Base-by-base conservation (phyloP, 176 grass and related monocot genomes). In the Puccinellia tenuiflora region DNA sequence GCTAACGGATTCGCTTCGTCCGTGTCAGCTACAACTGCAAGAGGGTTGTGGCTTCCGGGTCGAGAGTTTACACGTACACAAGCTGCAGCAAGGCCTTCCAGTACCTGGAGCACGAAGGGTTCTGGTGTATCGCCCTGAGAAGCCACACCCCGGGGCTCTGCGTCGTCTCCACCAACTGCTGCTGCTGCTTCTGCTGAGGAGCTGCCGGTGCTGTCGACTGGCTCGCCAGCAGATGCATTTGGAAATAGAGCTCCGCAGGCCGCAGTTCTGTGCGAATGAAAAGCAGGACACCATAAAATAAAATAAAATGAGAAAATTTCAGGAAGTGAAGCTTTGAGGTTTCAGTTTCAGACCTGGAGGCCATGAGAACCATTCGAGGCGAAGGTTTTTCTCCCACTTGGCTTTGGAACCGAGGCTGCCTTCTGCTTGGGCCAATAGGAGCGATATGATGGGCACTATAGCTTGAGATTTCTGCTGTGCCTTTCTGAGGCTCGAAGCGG, bases 351-450 rank as follows among this genome's bases (percentile, higher is more conserved):
- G 45, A 95, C 96, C 92, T 93, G 84, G 84, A 34, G 89, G 92
- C 96, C 96, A 98, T 17, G 92, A 84, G 31, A 89, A 93, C 92
- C 92, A 98, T 87, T 98, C 96, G 16, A 90, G 75, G 25, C 90
- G 89, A 80, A 98, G 87, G 76, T 98, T 95, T 77, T 78, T 91
- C 85, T 93, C 96, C 96, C 96, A 98, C 77, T 98, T 98, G 54
- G 90, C 1, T 75, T 90, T 93, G 42, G 96, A 88, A 60, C 90
- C 96, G 43, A 98, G 90, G 80, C 96, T 98, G 22, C 88, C 96
- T 72, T 98, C 96, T 70, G 92, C 90, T 90, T 95, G 90, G 74
- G 96, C 96, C 67, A 98, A 85, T 82, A 95, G 85, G 69, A 95
- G 79, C 2, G 92, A 98, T 51, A 87, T 73, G 46, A 95, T 60